Evolutionary conservation across 192 early-diverging fungal genomes (phyloP), one percentile per base, ranked within the genome.

Genomic region (Haplosporangium gracile): DNA sequence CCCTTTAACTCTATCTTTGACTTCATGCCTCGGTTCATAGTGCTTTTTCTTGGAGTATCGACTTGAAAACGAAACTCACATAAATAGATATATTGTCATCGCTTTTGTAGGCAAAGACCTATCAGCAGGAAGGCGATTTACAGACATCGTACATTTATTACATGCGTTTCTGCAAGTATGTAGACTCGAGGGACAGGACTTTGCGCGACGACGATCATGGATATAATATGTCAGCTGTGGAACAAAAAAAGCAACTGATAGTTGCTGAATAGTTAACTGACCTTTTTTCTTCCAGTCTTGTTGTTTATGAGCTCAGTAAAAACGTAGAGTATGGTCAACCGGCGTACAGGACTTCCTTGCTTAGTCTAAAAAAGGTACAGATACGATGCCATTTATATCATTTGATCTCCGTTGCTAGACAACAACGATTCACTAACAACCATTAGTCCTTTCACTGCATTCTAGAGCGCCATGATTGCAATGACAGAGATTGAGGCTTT

Each of bases 91-190:
- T 57, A 10, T 57, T n/a, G 7, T 26, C 10, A 10, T 65, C 26
- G 60, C 29, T 60, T 43, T 10, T 51, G 5, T 63, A 86, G 84
- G 84, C 92, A 36, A 73, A 85, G 74, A 81, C 93, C 15, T 94
- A 95, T 82, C 79, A 90, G n/a, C 57, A 79, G 55, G 95, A 96
- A 82, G 88, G 92, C 80, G 93, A 96, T 76, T 78, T 93, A 13
- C 90, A 93, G 70, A 90, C 90, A 32, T 94, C 94, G 2, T 96
- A 96, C 73, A 89, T 94, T n/a, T 86, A 92, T 43, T 95, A 94
- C 77, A 88, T 96, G 89, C 90, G 92, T 7, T 95, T 92, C 80
- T 90, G 89, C 70, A 92, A 85, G 91, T 93, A 86, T 51, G 91
- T 34, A 4, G 7, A 5, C 3, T 73, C 11, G 43, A 42, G 15